Evolutionary conservation across 192 early-diverging fungal genomes (phyloP).

Genomic region (Coemansia biformis): DNA sequence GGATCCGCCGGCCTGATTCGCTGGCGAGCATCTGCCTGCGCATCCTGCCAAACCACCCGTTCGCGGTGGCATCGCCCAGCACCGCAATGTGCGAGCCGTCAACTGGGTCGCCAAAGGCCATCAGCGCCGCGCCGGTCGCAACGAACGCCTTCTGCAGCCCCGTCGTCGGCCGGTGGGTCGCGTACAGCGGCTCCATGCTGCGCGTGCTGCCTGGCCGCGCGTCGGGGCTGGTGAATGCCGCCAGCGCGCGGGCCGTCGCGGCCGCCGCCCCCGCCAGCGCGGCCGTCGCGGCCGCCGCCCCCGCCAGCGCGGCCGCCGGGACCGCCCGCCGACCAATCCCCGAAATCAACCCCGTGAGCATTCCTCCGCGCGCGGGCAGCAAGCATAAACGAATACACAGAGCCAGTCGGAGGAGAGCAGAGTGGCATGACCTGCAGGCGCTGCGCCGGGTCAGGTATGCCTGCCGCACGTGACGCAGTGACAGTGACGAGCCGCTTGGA

Average conservation of each 20-base stretch:
- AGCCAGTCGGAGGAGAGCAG: too few species aligned
- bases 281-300: slow-evolving; percentile 22
- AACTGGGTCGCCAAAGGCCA: slow-evolving; percentile 68
- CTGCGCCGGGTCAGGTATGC: too few species aligned
- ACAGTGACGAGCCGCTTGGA: too few species aligned
- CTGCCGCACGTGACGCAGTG: too few species aligned
- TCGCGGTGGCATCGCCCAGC: slow-evolving; percentile 85
- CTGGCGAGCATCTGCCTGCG: slow-evolving; percentile 74
- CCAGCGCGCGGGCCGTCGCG: slow-evolving; percentile 22
- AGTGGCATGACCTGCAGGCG: too few species aligned
- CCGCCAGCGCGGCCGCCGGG: slow-evolving; percentile 23
- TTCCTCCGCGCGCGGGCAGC: too few species aligned
- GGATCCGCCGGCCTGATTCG: slow-evolving; percentile 70
- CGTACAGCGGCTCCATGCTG: slow-evolving; percentile 51
- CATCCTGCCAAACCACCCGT: slow-evolving; percentile 60
- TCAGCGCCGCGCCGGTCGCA: slow-evolving; percentile 70
- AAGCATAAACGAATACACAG: too few species aligned
- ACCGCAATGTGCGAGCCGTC: slow-evolving; percentile 49
- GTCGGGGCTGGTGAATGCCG: slow-evolving; percentile 48
- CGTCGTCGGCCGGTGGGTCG: slow-evolving; percentile 62
- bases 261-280: slow-evolving; percentile 26
- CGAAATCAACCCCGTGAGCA: slow-evolving; percentile 16
- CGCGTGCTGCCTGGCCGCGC: slow-evolving; percentile 27
- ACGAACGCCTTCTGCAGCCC: slow-evolving; percentile 57
- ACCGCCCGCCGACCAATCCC: slow-evolving; percentile 20